phyloP scores from a whole-genome alignment of 2,329 filamentous ascomycete genomes.

The Grosmannia serpens region DNA sequence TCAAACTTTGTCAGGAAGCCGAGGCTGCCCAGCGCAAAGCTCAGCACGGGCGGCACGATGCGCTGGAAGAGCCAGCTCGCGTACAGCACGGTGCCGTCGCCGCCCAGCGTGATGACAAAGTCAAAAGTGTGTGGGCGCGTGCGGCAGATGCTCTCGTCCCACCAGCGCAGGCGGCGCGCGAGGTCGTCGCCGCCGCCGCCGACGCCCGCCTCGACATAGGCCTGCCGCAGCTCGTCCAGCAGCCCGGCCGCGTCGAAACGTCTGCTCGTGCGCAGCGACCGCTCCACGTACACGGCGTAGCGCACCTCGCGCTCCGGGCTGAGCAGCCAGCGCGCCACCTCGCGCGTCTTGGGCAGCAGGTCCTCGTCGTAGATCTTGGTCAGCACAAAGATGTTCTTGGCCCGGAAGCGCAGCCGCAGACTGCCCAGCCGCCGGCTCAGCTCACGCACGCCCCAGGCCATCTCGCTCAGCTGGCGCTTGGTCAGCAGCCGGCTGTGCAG shows the following conservation, averaged over 20 bases:
- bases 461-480: slow-evolving; percentile 89
- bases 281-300: slow-evolving; percentile 77
- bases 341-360: slow-evolving; percentile 64
- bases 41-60: slow-evolving; percentile 85
- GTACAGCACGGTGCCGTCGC: slow-evolving; percentile 94
- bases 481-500: slow-evolving; percentile 66
- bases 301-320: slow-evolving; percentile 51
- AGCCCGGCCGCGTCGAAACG: slow-evolving; percentile 65
- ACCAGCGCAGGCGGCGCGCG: slow-evolving; percentile 57
- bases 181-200: slow-evolving; percentile 24
- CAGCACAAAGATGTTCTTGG: slow-evolving; percentile 74
- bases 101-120: slow-evolving; percentile 83
- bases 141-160: slow-evolving; percentile 70
- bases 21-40: slow-evolving; percentile 81
- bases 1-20: slow-evolving; percentile 97
- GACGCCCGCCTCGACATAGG: slow-evolving; percentile 21
- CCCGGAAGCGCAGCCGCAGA: slow-evolving; percentile 70
- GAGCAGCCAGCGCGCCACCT: slow-evolving; percentile 72
- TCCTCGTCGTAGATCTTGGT: slow-evolving; percentile 85
- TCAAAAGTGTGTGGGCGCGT: slow-evolving; percentile 79
- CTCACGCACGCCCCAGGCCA: slow-evolving; percentile 92
- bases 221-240: slow-evolving; percentile 43
- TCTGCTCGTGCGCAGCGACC: slow-evolving; percentile 57
- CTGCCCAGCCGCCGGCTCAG: slow-evolving; percentile 76
- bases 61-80: slow-evolving; percentile 95